Percentiles rank a stretch among this genome's conserved stretches.
These are phyloP conservation scores for Sclerotinia spermophila DNA, from an alignment of 2,329 filamentous ascomycete species.

Conservation along the genomic window DNA sequence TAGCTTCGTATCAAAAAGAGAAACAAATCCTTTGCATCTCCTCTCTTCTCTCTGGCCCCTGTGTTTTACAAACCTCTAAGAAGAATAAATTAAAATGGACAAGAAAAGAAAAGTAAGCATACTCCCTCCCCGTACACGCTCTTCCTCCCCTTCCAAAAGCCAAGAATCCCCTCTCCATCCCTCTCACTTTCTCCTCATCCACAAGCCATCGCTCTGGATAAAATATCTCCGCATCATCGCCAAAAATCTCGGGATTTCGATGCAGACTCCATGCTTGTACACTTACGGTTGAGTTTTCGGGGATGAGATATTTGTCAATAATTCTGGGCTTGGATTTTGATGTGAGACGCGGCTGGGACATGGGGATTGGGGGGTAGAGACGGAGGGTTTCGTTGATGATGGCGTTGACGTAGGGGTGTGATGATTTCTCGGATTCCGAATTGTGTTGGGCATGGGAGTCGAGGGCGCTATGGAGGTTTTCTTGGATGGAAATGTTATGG, in stretches of 20 bases:
- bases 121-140: conserved; percentile 66
- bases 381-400: conserved; percentile 60
- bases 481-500: conserved; percentile 49
- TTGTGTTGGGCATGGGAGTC: no score
- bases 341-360: conserved; percentile 61
- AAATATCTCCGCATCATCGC: conserved; percentile 67
- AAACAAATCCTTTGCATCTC: fast-evolving
- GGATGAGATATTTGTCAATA: conserved; percentile 54
- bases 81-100: background rate
- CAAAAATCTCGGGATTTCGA: conserved; percentile 64
- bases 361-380: conserved; percentile 62
- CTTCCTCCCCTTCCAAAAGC: conserved; percentile 63
- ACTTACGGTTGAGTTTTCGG: conserved; percentile 54
- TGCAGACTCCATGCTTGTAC: conserved; percentile 60
- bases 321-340: conserved; percentile 46
- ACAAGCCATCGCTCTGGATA: conserved; percentile 81
- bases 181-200: conserved; percentile 67
- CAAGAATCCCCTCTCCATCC: conserved; percentile 63
- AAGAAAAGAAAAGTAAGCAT: conserved; percentile 38
- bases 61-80: no score
- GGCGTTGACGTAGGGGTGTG: conserved; percentile 56
- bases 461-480: conserved; percentile 42
- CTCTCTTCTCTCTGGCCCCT: no score
- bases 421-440: conserved; percentile 39
- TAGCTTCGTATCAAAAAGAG: background rate